phyloP scores from a whole-genome alignment of 139 green algal species.

The Chlorella sp. region DNA sequence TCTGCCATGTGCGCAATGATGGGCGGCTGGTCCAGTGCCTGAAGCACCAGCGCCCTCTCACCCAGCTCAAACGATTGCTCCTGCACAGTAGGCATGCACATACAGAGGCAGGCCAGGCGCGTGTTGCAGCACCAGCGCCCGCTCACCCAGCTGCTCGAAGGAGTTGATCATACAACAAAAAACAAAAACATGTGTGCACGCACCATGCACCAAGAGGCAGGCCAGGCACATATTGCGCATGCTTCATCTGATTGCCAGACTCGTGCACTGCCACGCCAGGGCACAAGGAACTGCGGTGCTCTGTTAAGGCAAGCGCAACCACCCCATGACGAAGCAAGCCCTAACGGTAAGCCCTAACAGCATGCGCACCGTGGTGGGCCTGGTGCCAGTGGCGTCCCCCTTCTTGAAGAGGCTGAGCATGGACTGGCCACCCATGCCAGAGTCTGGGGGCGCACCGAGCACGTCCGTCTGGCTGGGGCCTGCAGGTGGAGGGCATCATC shows the following conservation, averaged over 20 bases:
- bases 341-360: neutral
- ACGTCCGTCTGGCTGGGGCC: neutral
- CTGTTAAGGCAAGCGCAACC: neutral
- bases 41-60: constrained; percentile 56
- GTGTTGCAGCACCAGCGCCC: too few species aligned
- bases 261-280: neutral
- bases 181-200: too few species aligned
- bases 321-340: neutral
- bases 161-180: too few species aligned
- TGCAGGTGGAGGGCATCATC: too few species aligned
- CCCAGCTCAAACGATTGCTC: constrained; percentile 65
- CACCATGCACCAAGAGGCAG: neutral
- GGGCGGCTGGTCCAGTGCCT: constrained; percentile 66
- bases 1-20: constrained; percentile 87
- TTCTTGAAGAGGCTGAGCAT: constrained; percentile 3
- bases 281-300: too few species aligned
- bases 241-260: neutral
- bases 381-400: neutral
- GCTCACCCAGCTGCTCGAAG: too few species aligned
- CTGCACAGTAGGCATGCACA: constrained; percentile 28
- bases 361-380: neutral
- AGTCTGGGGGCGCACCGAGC: neutral
- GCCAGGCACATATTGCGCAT: too few species aligned
- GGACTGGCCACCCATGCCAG: neutral
- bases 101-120: too few species aligned